Evolutionary conservation across 495 filamentous ascomycete genomes (phyloP).

Genomic region (Hypoxylon fuscum): DNA sequence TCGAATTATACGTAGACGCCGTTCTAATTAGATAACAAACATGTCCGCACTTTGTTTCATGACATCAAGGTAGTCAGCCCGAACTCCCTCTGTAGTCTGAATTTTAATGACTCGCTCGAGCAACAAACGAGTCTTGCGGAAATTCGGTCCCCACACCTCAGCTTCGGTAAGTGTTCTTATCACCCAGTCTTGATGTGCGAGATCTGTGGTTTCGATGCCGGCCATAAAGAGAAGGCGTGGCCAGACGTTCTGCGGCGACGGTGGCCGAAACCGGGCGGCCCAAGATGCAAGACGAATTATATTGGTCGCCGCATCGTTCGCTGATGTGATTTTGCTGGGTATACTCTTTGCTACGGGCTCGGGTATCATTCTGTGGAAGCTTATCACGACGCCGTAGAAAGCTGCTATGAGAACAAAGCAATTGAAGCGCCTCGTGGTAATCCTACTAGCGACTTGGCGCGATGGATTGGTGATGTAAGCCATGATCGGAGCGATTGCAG

Average conservation of each 20-base stretch:
- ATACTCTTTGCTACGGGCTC: not conserved
- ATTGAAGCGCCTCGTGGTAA: conserved; percentile 29
- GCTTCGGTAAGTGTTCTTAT: conserved; percentile 20
- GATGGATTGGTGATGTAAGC: conserved; percentile 13
- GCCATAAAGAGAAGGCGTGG: conserved; percentile 25
- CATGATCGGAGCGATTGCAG: conserved; percentile 23
- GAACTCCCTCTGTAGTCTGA: conserved; percentile 22
- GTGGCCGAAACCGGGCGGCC: conserved; percentile 16
- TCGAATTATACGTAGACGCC: too few relatives aligned
- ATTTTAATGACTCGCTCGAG: conserved; percentile 26
- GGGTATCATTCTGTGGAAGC: conserved; percentile 27
- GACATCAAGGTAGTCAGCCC: conserved; percentile 27
- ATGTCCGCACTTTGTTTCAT: conserved; percentile 22
- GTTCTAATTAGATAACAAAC: conserved; percentile 22
- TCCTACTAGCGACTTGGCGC: conserved; percentile 14
- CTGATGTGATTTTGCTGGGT: conserved; percentile 5
- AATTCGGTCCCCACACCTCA: conserved; percentile 28
- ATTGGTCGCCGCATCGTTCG: conserved; percentile 16
- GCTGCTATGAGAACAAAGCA: conserved; percentile 26
- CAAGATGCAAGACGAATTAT: conserved; percentile 27
- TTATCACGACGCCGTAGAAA: conserved; percentile 28
- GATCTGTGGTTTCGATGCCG: conserved; percentile 28
- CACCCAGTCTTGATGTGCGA: conserved; percentile 22
- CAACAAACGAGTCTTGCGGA: conserved; percentile 22
- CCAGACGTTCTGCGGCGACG: conserved; percentile 31